Conservation (phyloP, 2,329 filamentous ascomycete genomes). For the Hypoxylon sp. region DNA sequence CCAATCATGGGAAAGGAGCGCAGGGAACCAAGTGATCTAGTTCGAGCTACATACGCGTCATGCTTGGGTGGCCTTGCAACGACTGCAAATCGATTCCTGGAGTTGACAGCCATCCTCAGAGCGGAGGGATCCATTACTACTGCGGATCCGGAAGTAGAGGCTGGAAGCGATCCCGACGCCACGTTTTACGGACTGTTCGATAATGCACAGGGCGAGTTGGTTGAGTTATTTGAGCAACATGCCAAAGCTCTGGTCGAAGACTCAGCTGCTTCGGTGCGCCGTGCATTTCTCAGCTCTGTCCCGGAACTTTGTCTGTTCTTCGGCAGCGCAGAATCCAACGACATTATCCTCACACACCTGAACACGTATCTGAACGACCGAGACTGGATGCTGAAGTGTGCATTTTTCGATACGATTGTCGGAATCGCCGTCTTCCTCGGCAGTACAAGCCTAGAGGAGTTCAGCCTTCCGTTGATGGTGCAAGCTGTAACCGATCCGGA, state of each 20-base stretch:
- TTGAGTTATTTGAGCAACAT: conserved; percentile 86
- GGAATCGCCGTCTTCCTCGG: conserved; percentile 93
- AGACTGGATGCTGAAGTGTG: conserved; percentile 96
- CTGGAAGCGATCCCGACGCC: conserved; percentile 72
- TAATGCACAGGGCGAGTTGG: conserved; percentile 82
- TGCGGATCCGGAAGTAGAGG: conserved; percentile 82
- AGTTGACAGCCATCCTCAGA: conserved; percentile 88
- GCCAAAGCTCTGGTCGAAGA: conserved; percentile 93
- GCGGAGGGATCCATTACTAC: conserved; percentile 84
- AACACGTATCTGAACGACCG: conserved; percentile 97
- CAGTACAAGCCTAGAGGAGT: conserved; percentile 89
- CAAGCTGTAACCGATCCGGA: conserved; percentile 93
- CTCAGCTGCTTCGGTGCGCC: conserved; percentile 82
- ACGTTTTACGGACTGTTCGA: conserved; percentile 89
- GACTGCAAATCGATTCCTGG: conserved; percentile 85
- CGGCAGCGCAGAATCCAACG: conserved; percentile 88
- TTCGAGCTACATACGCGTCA: conserved; percentile 91
- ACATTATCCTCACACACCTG: conserved; percentile 94
- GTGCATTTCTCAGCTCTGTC: conserved; percentile 92
- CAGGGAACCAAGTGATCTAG: conserved; percentile 72
- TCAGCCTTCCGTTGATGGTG: conserved; percentile 94
- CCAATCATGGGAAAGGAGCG: conserved; percentile 52
- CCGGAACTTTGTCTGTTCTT: conserved; percentile 96
- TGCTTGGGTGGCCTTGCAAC: conserved; percentile 90
- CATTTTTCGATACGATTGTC: conserved; percentile 95